Evolutionary conservation across 2,329 filamentous ascomycete genomes (phyloP).

Genomic region (Calycina marina): DNA sequence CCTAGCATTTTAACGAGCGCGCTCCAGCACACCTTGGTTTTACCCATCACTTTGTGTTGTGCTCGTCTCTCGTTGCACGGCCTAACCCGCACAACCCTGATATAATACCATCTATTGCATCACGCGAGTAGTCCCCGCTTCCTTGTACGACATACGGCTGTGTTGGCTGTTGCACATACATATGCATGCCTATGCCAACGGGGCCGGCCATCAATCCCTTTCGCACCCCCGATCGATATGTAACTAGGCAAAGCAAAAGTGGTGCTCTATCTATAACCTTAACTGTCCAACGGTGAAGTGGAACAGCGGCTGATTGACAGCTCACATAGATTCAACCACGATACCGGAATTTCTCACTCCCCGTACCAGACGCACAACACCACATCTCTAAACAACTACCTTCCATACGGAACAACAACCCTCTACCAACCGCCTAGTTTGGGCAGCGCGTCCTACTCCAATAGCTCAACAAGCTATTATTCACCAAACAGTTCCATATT

Average conservation of each 20-base stretch:
- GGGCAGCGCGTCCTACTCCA: conserved; percentile 20
- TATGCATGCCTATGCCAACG: conserved; percentile 16
- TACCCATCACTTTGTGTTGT: conserved; percentile 11
- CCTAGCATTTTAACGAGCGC: no score
- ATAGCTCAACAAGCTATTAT: conserved; percentile 18
- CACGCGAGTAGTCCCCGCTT: conserved; percentile 20
- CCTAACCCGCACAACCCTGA: conserved; percentile 18
- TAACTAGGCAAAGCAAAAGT: no score
- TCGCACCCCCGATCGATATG: no score
- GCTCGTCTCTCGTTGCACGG: conserved; percentile 15
- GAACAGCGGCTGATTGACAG: conserved; percentile 20
- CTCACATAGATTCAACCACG: conserved; percentile 21
- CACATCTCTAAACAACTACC: no score
- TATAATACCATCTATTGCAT: conserved; percentile 14
- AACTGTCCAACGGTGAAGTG: conserved; percentile 18
- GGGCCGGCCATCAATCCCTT: conserved; percentile 17
- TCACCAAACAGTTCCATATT: conserved; percentile 17
- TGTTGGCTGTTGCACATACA: conserved; percentile 20
- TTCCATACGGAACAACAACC: conserved; percentile 19
- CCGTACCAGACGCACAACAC: no score
- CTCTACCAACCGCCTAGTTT: conserved; percentile 17
- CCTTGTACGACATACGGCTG: conserved; percentile 14
- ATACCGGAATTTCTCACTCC: conserved; percentile 21
- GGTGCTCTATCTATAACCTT: conserved; percentile 14
- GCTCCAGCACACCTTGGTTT: conserved; percentile 15